These are phyloP conservation scores for Penicillium sp. DNA, from an alignment of 2,329 filamentous ascomycete species.

Conservation along the genomic window DNA sequence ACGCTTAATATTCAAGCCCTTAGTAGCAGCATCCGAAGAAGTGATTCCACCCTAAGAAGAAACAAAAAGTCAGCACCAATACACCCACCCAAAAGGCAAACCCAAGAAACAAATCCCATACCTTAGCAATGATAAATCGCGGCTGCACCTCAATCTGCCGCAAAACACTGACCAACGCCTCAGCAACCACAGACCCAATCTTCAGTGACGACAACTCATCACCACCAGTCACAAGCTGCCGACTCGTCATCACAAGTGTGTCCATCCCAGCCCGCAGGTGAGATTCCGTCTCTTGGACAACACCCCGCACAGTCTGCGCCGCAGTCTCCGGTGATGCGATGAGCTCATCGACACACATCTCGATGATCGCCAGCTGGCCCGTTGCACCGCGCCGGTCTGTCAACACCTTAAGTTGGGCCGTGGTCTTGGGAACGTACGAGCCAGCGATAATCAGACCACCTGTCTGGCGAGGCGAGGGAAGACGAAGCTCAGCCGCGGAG, in stretches of 20 bases:
- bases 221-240: slow-evolving; percentile 50
- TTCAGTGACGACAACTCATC: slow-evolving; percentile 54
- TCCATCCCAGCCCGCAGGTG: slow-evolving; percentile 50
- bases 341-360: slow-evolving; percentile 51
- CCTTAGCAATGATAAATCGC: slow-evolving; percentile 58
- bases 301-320: slow-evolving; percentile 21
- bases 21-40: slow-evolving; percentile 58
- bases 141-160: slow-evolving; percentile 49
- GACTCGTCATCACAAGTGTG: slow-evolving; percentile 60
- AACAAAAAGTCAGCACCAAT: not conserved
- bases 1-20: slow-evolving; percentile 54
- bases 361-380: slow-evolving; percentile 45
- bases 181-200: slow-evolving; percentile 56
- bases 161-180: slow-evolving; percentile 53
- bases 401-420: slow-evolving; percentile 52
- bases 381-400: slow-evolving; percentile 37
- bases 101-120: slow-evolving; percentile 14
- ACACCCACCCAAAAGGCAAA: not conserved
- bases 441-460: slow-evolving; percentile 58
- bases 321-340: slow-evolving; percentile 39
- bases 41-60: slow-evolving; percentile 55
- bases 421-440: slow-evolving; percentile 61
- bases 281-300: slow-evolving; percentile 39
- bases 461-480: slow-evolving; percentile 32
- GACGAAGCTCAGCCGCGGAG: slow-evolving; percentile 45